Evolutionary conservation across 2,329 filamentous ascomycete genomes (phyloP).

Genomic region (Diaporthe destruens): DNA sequence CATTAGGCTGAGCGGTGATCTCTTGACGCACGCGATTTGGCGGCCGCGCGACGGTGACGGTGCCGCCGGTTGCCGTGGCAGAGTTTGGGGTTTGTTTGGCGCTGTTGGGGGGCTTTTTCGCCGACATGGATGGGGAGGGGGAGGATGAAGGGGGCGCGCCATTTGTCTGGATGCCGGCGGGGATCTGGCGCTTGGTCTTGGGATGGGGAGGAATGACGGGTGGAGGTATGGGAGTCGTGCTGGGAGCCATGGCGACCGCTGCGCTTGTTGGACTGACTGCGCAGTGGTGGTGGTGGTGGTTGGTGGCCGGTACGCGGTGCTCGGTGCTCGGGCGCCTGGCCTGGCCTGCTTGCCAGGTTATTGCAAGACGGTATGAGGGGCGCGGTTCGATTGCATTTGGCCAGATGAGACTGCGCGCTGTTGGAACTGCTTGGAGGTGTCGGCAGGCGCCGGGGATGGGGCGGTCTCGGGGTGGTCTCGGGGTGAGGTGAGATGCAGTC

Average conservation of each 20-base stretch:
- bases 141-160: conserved; percentile 70
- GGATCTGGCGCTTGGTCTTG: conserved; percentile 78
- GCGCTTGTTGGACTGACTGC: conserved; percentile 28
- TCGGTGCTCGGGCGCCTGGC: conserved; percentile 12
- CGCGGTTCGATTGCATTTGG: conserved; percentile 41
- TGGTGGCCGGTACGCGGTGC: conserved; percentile 6
- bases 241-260: conserved; percentile 63
- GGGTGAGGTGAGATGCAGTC: conserved; percentile 28
- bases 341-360: conserved; percentile 35
- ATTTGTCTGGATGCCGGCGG: conserved; percentile 76
- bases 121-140: conserved; percentile 68
- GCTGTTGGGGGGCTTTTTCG: conserved; percentile 63
- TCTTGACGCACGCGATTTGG: conserved; percentile 72
- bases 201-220: conserved; percentile 53
- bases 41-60: conserved; percentile 62
- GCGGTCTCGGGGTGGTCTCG: neutral
- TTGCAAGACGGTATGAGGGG: conserved; percentile 33
- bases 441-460: conserved; percentile 1
- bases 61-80: conserved; percentile 57
- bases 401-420: conserved; percentile 16
- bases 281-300: conserved; percentile 50
- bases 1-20: conserved; percentile 39
- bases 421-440: conserved; percentile 52
- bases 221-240: conserved; percentile 62
- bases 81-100: conserved; percentile 65